Evolutionary conservation across 2,329 filamentous ascomycete genomes (phyloP), one percentile per base, ranked within the genome.

Genomic region (Cryphonectria japonica): DNA sequence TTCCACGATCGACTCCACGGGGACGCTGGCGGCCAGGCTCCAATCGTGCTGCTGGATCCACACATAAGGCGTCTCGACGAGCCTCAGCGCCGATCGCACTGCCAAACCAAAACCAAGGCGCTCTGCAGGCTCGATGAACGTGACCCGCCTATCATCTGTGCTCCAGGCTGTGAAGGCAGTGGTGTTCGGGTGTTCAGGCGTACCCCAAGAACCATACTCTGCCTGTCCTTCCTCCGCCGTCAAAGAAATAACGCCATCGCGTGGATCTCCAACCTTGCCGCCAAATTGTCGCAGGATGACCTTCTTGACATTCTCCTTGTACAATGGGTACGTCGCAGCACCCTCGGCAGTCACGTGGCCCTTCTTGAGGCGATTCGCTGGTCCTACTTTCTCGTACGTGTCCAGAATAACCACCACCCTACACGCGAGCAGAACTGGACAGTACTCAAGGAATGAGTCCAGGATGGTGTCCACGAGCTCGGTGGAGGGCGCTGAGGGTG

Each of bases 41-140:
- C 86, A 88, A 77, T 88, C 86, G 74, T 88, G 86, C 77, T 88
- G 86, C 72, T 88, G 86, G 0, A 88, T 78, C 86, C 86, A 88
- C 22, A 87, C 85, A 62, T 86, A 86, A 0, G 85, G 84, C 1
- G 86, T 88, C 16, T 77, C 73, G 0, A 82, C 80, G 6, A 81
- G 68, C 3, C 86, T 80, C 62, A 88, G 76, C 0, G 86, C 86
- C 0, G 85, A 84, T 16, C 86, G 84, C 29, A 88, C 85, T 0
- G 83, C 86, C 0, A 88, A 78, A 0, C 85, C 86, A 64, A 88
- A 88, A 0, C 86, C 86, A 1, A 88, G 75, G 0, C 85, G 81
- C 46, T 80, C 79, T 0, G 74, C 66, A 4, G 84, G 81, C 74
- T 88, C 85, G 68, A 88, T 80, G 70, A 88, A 88, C 0, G 80